Evolutionary conservation across 202 grass and related monocot genomes (phyloP).

Genomic region (Setaria viridis): DNA sequence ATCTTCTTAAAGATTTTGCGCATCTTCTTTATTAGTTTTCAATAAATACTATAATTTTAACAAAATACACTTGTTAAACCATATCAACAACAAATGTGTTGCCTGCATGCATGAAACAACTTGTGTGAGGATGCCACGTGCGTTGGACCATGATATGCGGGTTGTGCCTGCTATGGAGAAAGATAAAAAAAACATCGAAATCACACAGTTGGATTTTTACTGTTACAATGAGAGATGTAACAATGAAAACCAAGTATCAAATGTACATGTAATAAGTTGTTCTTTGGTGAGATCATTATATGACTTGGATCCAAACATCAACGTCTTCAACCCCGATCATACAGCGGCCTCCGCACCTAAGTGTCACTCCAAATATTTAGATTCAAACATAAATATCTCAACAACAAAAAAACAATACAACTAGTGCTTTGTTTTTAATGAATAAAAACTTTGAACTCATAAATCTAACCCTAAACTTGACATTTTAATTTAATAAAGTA

Average conservation of each 20-base stretch:
- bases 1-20: neutral
- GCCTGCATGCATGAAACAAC: neutral
- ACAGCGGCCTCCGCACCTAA: neutral
- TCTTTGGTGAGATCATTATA: too few species aligned
- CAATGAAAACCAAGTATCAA: too few species aligned
- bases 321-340: too few species aligned
- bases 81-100: neutral
- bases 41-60: neutral
- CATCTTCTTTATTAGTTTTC: neutral
- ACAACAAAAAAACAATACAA: too few species aligned
- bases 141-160: neutral
- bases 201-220: too few species aligned
- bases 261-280: too few species aligned
- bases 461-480: neutral
- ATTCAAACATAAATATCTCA: neutral
- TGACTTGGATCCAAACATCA: too few species aligned
- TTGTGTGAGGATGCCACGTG: neutral
- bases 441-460: neutral
- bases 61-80: neutral
- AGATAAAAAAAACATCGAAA: neutral
- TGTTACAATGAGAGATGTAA: too few species aligned
- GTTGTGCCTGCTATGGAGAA: neutral
- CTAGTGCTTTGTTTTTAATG: neutral
- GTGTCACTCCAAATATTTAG: neutral
- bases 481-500: neutral